Evolutionary conservation across 192 early-diverging fungal species (phyloP).

Genomic region (Phycomyces nitens): DNA sequence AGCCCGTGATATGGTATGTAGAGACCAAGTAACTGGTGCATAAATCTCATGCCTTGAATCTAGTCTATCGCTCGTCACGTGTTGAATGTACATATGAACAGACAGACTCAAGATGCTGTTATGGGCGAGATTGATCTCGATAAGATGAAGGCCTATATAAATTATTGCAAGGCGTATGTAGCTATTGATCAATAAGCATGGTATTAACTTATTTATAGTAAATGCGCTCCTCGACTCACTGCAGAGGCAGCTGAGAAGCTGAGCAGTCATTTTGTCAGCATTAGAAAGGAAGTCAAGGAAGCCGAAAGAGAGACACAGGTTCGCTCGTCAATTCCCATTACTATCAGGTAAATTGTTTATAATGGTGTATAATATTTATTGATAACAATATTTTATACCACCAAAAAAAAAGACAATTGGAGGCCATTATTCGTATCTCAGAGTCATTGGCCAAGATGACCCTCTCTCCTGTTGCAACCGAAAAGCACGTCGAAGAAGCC

Average conservation of each 20-base stretch:
- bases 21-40: background rate
- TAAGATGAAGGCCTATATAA: slow-evolving; percentile 95
- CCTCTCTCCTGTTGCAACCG: slow-evolving; percentile 78
- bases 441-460: slow-evolving; percentile 97
- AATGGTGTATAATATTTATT: no score
- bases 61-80: slow-evolving; percentile 95
- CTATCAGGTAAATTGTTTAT: slow-evolving; percentile 75
- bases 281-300: slow-evolving; percentile 79
- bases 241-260: slow-evolving; percentile 89
- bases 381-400: no score
- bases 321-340: slow-evolving; percentile 92
- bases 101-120: slow-evolving; percentile 56
- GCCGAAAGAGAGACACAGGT: slow-evolving; percentile 69
- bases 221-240: slow-evolving; percentile 92
- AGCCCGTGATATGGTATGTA: slow-evolving; percentile 70
- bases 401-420: slow-evolving; percentile 83
- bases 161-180: slow-evolving; percentile 82
- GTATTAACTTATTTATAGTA: slow-evolving; percentile 40
- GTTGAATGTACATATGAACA: slow-evolving; percentile 88
- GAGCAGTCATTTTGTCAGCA: slow-evolving; percentile 88
- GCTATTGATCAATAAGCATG: background rate
- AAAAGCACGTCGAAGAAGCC: slow-evolving; percentile 93
- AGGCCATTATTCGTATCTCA: slow-evolving; percentile 97
- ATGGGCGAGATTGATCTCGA: slow-evolving; percentile 87
- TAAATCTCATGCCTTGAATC: background rate